Conservation (phyloP, 202 grass and related monocot species). For the Carex arenaria region DNA sequence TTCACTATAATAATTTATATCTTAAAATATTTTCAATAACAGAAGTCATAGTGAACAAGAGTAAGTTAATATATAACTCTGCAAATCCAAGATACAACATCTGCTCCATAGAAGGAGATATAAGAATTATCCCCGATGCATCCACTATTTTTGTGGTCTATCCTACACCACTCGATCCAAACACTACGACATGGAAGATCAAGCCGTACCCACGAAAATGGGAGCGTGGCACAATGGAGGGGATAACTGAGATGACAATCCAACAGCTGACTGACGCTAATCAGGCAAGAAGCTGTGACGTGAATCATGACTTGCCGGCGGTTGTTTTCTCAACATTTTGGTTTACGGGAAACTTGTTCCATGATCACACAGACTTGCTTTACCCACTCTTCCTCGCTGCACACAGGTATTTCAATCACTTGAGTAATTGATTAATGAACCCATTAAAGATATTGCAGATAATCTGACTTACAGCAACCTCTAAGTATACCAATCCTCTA, state of each 20-base stretch:
- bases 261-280: neutral
- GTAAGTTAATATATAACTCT: constrained; percentile 47
- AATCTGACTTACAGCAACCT: no score
- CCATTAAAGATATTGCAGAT: no score
- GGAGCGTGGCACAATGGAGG: constrained; percentile 8
- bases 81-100: constrained; percentile 27
- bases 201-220: constrained; percentile 56
- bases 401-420: constrained; percentile 10
- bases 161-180: neutral
- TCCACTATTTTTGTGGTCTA: constrained; percentile 40
- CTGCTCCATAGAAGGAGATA: constrained; percentile 55
- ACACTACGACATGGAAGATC: constrained; percentile 36
- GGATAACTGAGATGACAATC: constrained; percentile 38
- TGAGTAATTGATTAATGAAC: neutral
- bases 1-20: neutral
- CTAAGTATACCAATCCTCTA: neutral
- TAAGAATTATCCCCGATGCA: constrained; percentile 39
- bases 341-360: constrained; percentile 73
- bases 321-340: constrained; percentile 75
- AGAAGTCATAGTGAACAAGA: neutral
- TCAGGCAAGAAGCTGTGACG: constrained; percentile 20
- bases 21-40: neutral
- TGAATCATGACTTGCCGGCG: constrained; percentile 27
- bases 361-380: constrained; percentile 73
- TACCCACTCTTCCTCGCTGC: constrained; percentile 62